These are phyloP conservation scores for Helotiales sp. DNA, from an alignment of 2,329 filamentous ascomycete genomes.

Conservation along the genomic window DNA sequence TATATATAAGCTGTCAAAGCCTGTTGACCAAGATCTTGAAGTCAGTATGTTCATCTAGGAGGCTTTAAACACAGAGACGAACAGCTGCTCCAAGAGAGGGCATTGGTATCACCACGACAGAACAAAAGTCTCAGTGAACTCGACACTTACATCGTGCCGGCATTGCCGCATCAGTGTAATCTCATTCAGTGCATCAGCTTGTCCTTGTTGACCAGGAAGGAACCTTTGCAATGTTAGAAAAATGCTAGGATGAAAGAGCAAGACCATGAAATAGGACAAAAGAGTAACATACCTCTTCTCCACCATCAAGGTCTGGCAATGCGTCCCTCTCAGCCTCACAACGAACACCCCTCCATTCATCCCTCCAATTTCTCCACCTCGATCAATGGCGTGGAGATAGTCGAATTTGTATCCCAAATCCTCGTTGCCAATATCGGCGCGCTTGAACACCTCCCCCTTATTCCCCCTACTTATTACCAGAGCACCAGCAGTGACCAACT, in stretches of 20 bases:
- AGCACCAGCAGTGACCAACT: neutral
- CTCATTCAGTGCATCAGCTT: slow-evolving; percentile 24
- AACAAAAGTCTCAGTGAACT: too few species aligned
- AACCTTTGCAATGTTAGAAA: neutral
- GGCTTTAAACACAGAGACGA: slow-evolving; percentile 12
- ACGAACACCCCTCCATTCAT: slow-evolving; percentile 34
- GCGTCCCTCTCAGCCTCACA: slow-evolving; percentile 19
- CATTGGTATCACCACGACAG: too few species aligned
- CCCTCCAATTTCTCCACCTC: slow-evolving; percentile 24
- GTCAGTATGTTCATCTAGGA: neutral
- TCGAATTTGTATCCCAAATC: slow-evolving; percentile 23
- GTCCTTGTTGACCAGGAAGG: slow-evolving; percentile 19
- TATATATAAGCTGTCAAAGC: slow-evolving; percentile 24
- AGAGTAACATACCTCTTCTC: slow-evolving; percentile 16
- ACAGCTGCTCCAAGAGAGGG: too few species aligned
- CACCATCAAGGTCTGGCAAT: slow-evolving; percentile 5
- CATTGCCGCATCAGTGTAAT: too few species aligned
- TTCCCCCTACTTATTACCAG: neutral
- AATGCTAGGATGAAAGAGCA: neutral
- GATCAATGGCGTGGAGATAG: slow-evolving; percentile 28
- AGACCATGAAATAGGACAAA: neutral
- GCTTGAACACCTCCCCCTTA: neutral
- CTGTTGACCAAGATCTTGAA: too few species aligned
- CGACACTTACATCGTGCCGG: too few species aligned
- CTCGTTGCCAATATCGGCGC: slow-evolving; percentile 7